Evolutionary conservation across 1,139 yeast species (phyloP).

Genomic region (Scheffersomyces titani): DNA sequence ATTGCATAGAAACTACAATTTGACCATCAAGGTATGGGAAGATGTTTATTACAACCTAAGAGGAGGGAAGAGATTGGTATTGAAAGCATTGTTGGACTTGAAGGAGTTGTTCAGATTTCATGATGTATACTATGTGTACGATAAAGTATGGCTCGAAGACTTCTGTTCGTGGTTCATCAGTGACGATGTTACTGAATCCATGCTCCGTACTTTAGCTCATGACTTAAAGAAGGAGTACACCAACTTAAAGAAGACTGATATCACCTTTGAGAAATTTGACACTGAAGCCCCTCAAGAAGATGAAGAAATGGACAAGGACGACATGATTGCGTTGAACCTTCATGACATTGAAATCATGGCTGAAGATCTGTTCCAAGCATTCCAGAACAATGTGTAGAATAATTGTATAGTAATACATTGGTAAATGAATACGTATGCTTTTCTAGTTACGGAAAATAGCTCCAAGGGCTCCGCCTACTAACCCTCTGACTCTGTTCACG

Average conservation of each 20-base stretch:
- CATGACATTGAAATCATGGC: slow-evolving; percentile 59
- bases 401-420: background rate
- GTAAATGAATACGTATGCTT: background rate
- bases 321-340: slow-evolving; percentile 44
- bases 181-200: slow-evolving; percentile 50
- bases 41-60: slow-evolving; percentile 69
- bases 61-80: slow-evolving; percentile 67
- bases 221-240: slow-evolving; percentile 50
- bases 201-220: slow-evolving; percentile 62
- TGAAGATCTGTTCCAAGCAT: slow-evolving; percentile 43
- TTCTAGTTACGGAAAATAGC: slow-evolving; percentile 9
- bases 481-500: slow-evolving; percentile 24
- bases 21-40: slow-evolving; percentile 66
- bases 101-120: slow-evolving; percentile 80
- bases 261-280: slow-evolving; percentile 41
- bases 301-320: slow-evolving; percentile 30
- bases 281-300: slow-evolving; percentile 17
- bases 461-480: slow-evolving; percentile 26
- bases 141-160: slow-evolving; percentile 78
- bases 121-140: slow-evolving; percentile 87
- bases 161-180: slow-evolving; percentile 76
- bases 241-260: slow-evolving; percentile 24
- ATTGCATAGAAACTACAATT: slow-evolving; percentile 67
- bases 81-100: slow-evolving; percentile 58
- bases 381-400: slow-evolving; percentile 9